Evolutionary conservation across 768 basidiomycete genomes (phyloP).

Genomic region (Boletus reticulatus): DNA sequence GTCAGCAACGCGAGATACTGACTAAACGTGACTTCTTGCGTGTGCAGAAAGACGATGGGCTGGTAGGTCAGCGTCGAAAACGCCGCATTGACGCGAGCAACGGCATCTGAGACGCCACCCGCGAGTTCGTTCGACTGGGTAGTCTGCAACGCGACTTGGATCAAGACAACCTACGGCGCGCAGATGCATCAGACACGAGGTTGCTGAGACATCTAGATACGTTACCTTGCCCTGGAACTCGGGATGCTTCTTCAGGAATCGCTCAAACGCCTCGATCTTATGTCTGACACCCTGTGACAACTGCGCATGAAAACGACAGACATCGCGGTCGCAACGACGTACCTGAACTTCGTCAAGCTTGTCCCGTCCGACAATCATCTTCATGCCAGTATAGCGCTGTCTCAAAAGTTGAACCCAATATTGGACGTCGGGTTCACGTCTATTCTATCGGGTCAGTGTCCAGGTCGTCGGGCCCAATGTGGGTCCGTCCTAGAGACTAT

Average conservation of each 20-base stretch:
- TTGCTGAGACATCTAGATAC: not conserved
- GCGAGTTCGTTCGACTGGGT: conserved; percentile 74
- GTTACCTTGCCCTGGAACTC: conserved; percentile 72
- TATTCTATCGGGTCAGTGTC: conserved; percentile 26
- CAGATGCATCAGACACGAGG: not conserved
- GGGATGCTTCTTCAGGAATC: conserved; percentile 76
- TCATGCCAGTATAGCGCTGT: conserved; percentile 83
- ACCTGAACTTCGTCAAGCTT: conserved; percentile 86
- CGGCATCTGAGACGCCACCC: conserved; percentile 66
- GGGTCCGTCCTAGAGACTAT: conserved; percentile 1
- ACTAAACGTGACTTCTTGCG: conserved; percentile 78
- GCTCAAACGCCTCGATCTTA: conserved; percentile 81
- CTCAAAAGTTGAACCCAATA: conserved; percentile 81
- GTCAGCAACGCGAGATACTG: conserved; percentile 82
- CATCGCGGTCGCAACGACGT: not conserved
- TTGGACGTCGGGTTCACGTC: conserved; percentile 70
- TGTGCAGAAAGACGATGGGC: conserved; percentile 83
- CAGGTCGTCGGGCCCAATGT: not conserved
- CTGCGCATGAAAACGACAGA: not conserved
- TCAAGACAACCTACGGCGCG: conserved; percentile 61
- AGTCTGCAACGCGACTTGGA: conserved; percentile 85
- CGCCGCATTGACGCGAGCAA: conserved; percentile 77
- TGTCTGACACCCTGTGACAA: conserved; percentile 63
- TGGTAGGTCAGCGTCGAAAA: conserved; percentile 87
- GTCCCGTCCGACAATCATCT: conserved; percentile 83